Base-by-base conservation (phyloP, 495 filamentous ascomycete genomes). In the Talaromyces stipitatus region DNA sequence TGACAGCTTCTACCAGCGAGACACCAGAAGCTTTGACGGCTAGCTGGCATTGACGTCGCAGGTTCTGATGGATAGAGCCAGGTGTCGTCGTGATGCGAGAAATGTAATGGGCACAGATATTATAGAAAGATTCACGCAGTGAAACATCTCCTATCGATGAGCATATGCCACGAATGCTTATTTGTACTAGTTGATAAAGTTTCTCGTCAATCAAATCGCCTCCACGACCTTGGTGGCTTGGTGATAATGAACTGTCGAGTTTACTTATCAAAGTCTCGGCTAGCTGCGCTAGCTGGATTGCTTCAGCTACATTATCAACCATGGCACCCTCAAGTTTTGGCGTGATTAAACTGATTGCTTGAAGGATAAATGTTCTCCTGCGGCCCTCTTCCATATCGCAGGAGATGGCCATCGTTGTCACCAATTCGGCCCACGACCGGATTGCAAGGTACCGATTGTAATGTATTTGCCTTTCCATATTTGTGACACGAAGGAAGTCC, bases 151-250 rank as follows among this genome's bases (percentile, higher is more conserved):
- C 80, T 8, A 82, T 78, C 55, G 89, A 85, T 55, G 86, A 81
- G 55, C 82, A 80, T 55, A 95, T 86, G 9, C 89, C 87, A 59
- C 82, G 79, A 20, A 95, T 74, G 52, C 86, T 88, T 26, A 90
- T 73, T 51, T 95, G 87, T 76, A 99, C 97, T 16, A 97, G 80
- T 61, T 96, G 87, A 62, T 88, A 91, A 9, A 97, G 81, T 64
- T 92, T 88, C 66, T 97, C 95, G 63, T 90, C 87, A 29, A 90
- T 85, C 43, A 92, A 69, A 65, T 92, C 91, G 63, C 69, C 86
- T 60, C 69, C 82, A 65, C 66, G 78, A 59, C 70, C 74, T 62
- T 66, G 61, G 43, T 71, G 73, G 30, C 72, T 69, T 8, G 71
- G 64, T 2, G 77, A 62, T 10, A 69, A 58, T 14, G 75, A 71